phyloP scores from a whole-genome alignment of 495 filamentous ascomycete species.

The Talaromyces ruber region DNA sequence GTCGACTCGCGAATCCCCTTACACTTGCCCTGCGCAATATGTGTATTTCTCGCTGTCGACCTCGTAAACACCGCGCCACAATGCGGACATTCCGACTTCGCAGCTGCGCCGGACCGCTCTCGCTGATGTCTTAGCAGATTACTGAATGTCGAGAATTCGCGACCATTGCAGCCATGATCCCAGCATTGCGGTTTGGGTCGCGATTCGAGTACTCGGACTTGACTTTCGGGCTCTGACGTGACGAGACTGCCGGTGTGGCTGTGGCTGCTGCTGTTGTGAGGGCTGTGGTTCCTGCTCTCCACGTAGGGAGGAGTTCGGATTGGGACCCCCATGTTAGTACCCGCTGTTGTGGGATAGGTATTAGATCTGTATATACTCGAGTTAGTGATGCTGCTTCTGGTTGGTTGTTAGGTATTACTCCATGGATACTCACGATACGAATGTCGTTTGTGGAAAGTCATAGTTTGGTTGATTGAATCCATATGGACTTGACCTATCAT shows the following conservation, averaged over 20 bases:
- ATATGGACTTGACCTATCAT: neutral
- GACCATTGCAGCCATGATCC: slow-evolving; percentile 92
- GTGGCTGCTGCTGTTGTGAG: slow-evolving; percentile 4
- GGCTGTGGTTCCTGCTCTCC: slow-evolving; percentile 11
- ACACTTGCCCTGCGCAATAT: slow-evolving; percentile 84
- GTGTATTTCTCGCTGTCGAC: slow-evolving; percentile 84
- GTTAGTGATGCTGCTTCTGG: neutral
- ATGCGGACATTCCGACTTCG: slow-evolving; percentile 77
- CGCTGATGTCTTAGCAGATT: slow-evolving; percentile 86
- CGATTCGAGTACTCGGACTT: slow-evolving; percentile 62
- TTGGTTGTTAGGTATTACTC: neutral
- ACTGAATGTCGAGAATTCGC: slow-evolving; percentile 92
- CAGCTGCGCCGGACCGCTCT: slow-evolving; percentile 84
- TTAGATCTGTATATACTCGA: slow-evolving; percentile 11
- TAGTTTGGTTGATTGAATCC: slow-evolving; percentile 20
- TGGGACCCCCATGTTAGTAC: slow-evolving; percentile 21
- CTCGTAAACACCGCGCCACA: slow-evolving; percentile 89
- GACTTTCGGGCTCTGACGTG: slow-evolving; percentile 32
- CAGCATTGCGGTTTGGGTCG: slow-evolving; percentile 88
- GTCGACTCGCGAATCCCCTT: slow-evolving; percentile 34
- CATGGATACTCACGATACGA: slow-evolving; percentile 17
- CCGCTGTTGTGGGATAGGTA: slow-evolving; percentile 16
- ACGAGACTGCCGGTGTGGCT: neutral
- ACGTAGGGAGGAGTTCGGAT: slow-evolving; percentile 18
- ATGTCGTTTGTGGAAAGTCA: slow-evolving; percentile 18